Evolutionary conservation across 2,329 filamentous ascomycete genomes (phyloP), one percentile per base, ranked within the genome.

Genomic region (Phialocephala sp.): DNA sequence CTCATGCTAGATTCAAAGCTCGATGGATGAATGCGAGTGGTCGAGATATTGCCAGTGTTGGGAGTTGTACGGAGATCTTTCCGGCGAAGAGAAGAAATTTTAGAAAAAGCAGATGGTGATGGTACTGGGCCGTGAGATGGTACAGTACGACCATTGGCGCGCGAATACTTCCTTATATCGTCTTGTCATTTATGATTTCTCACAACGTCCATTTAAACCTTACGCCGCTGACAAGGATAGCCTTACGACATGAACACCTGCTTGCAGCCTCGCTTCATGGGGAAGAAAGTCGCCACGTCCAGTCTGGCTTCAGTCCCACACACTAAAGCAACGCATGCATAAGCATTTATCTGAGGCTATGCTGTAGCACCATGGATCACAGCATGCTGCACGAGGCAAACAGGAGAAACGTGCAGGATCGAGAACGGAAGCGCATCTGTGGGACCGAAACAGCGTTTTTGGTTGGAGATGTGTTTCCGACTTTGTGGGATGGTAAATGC

Each of bases 391-490:
- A 47, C 35, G 55, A 58, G 55, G 37, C 57, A 59, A 43, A 59
- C 39, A 59, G 43, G 43, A 43, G 35, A 45, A 32, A 20, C 57
- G 47, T 59, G 57, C 37, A 59, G 20, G 57, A 59, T 59, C 57
- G 37, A 47, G 39, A 12, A 18, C 24, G 50, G 24, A 35, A 32
- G 50, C 50, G 27, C 2, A 54, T 32, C 22, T 45, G 24, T 54
- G 50, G 50, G 50, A 54, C 50, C 18, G 24, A 35, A 54, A 35
- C 24, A 8, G 24, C 18, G 27, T 2, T 11, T 54, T 35, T 60
- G 58, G 45, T 60, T 60, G 41, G 58, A 47, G 36, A 50, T 50
- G 58, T 50, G 58, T 50, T 60, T 60, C 58, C 58, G 58, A 47
- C 5, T 20, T 45, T 36, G 24, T 32, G 41, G 43, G 27, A 39